Conservation (phyloP, 208 protist genomes). For the Leptomonas seymouri region DNA sequence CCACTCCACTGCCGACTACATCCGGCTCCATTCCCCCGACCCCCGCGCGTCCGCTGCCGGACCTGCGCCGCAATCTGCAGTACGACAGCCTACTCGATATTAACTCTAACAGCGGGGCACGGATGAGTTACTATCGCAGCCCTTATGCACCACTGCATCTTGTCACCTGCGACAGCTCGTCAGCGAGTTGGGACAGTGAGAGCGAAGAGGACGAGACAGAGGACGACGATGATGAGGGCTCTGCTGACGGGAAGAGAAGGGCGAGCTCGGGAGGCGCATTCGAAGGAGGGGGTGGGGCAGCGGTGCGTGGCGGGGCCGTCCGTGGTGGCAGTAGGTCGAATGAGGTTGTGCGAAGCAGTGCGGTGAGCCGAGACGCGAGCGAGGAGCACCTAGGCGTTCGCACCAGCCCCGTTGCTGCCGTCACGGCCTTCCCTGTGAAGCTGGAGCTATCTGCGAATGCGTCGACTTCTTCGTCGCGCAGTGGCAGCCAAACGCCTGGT, state of each 20-base stretch:
- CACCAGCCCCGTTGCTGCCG: neutral
- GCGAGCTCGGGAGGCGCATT: neutral
- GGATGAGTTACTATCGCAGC: slow-evolving; percentile 48
- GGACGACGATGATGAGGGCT: neutral
- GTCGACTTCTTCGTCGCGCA: slow-evolving; percentile 3
- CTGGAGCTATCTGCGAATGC: neutral
- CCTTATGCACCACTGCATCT: slow-evolving; percentile 45
- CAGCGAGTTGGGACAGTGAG: slow-evolving; percentile 4
- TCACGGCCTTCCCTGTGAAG: neutral
- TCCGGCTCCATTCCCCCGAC: slow-evolving; percentile 20
- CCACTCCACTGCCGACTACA: slow-evolving; percentile 26
- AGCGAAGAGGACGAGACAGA: slow-evolving; percentile 5
- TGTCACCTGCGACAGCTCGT: slow-evolving; percentile 10
- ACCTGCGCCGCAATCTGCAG: slow-evolving; percentile 26
- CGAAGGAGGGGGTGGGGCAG: too few relatives aligned
- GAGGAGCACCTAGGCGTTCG: neutral
- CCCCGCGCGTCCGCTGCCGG: slow-evolving; percentile 17
- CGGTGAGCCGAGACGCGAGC: neutral
- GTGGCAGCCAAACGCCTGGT: neutral
- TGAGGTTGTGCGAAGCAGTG: neutral
- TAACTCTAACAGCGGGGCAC: slow-evolving; percentile 46
- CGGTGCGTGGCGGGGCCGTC: too few relatives aligned
- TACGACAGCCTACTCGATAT: slow-evolving; percentile 43
- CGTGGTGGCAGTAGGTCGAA: neutral
- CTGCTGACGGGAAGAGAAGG: neutral